Conservation (phyloP, 78 protist genomes). For the Blattamonas nauphoetae region DNA sequence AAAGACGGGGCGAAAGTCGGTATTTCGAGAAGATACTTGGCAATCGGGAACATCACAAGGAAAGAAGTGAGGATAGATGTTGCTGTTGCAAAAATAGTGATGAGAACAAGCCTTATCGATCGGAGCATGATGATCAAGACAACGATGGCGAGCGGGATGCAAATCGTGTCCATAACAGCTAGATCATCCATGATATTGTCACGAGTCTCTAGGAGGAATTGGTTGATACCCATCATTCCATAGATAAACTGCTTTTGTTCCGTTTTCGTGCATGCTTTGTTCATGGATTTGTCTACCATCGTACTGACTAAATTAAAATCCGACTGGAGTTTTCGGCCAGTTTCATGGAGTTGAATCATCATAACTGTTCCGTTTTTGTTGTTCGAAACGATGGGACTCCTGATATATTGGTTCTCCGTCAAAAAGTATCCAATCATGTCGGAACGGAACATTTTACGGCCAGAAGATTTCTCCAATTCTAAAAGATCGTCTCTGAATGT, state of each 20-base stretch:
- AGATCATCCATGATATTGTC: neutral
- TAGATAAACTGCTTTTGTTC: neutral
- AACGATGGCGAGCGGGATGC: slow-evolving; percentile 3
- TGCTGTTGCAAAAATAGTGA: slow-evolving; percentile 22
- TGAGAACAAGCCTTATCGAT: slow-evolving; percentile 14
- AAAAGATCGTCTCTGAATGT: neutral
- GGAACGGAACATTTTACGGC: neutral
- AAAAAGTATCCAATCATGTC: neutral
- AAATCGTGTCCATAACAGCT: neutral
- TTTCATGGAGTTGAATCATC: neutral
- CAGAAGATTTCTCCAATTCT: neutral
- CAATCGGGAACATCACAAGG: slow-evolving; percentile 16
- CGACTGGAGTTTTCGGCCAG: neutral
- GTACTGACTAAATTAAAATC: neutral
- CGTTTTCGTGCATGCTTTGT: neutral
- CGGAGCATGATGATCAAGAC: slow-evolving; percentile 19
- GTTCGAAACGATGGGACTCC: neutral
- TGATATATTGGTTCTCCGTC: neutral
- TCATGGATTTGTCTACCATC: neutral
- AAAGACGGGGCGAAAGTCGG: slow-evolving; percentile 27
- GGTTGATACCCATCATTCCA: neutral
- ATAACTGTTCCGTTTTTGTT: neutral
- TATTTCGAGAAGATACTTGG: neutral
- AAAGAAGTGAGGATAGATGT: slow-evolving; percentile 7
- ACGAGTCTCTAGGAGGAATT: neutral